These are phyloP conservation scores for Scenedesmus sp. DNA, from an alignment of 163 green algal species.

Conservation along the genomic window DNA sequence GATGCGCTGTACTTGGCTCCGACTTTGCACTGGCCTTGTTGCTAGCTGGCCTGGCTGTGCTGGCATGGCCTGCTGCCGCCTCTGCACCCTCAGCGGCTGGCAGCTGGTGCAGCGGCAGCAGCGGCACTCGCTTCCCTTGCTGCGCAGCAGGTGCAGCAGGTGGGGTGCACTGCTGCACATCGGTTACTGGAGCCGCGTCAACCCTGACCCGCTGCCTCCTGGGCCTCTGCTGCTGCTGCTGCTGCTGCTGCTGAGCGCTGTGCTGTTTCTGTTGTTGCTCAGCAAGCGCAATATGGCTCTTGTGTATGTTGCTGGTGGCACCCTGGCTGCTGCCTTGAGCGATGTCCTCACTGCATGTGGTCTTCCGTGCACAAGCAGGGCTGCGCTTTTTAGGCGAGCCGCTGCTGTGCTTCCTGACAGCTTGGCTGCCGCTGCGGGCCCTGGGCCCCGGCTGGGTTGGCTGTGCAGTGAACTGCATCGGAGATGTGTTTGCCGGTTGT, in stretches of 20 bases:
- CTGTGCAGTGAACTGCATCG: background rate
- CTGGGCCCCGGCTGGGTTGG: background rate
- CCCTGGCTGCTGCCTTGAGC: background rate
- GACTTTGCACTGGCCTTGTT: background rate
- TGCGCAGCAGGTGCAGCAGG: background rate
- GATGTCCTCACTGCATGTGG: background rate
- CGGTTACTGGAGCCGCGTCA: background rate
- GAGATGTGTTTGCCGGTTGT: background rate
- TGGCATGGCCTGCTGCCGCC: background rate
- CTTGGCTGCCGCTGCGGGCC: background rate
- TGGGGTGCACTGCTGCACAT: background rate
- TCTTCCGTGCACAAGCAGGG: background rate
- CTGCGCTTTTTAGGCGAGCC: background rate
- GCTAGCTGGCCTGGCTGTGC: background rate
- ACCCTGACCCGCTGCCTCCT: background rate
- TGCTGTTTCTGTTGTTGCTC: background rate
- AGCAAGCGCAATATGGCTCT: background rate
- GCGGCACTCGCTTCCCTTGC: background rate
- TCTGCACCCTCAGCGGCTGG: background rate
- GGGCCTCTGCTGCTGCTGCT: background rate
- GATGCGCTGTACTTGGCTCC: background rate
- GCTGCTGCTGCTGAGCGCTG: background rate
- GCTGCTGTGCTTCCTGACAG: background rate
- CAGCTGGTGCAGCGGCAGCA: slow-evolving; percentile 11
- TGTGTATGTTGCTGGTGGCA: background rate